phyloP scores from a whole-genome alignment of 371 early-diverging fungal genomes.

The Catenaria anguillulae region DNA sequence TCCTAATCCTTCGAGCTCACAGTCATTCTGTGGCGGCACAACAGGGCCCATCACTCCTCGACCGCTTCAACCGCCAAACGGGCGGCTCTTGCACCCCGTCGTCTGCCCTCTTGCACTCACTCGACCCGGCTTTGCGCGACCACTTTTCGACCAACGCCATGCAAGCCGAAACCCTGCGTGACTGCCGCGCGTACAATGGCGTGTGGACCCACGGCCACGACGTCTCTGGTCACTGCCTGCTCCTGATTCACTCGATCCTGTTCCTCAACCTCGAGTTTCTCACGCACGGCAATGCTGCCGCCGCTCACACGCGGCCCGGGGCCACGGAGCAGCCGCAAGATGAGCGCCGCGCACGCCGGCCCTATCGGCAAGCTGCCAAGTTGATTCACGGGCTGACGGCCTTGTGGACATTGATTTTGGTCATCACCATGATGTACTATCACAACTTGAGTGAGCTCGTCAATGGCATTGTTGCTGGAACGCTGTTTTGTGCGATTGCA shows the following conservation, averaged over 20 bases:
- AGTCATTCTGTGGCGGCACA: too few relatives aligned
- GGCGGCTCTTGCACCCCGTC: slow-evolving; percentile 41
- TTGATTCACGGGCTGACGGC: slow-evolving; percentile 19
- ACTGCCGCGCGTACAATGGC: slow-evolving; percentile 51
- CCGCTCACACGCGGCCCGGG: slow-evolving; percentile 6
- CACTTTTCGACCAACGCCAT: slow-evolving; percentile 4
- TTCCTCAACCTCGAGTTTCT: slow-evolving; percentile 59
- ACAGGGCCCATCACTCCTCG: slow-evolving; percentile 63
- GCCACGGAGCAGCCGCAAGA: slow-evolving; percentile 10
- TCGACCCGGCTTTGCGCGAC: slow-evolving; percentile 1
- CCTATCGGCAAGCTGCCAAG: slow-evolving; percentile 14
- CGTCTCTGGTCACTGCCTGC: slow-evolving; percentile 76
- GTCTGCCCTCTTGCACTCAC: slow-evolving; percentile 8
- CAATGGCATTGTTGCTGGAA: slow-evolving; percentile 49
- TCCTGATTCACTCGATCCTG: slow-evolving; percentile 65
- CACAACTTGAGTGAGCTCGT: slow-evolving; percentile 58
- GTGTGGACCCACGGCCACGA: slow-evolving; percentile 62
- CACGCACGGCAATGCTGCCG: slow-evolving; percentile 16
- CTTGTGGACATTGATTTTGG: slow-evolving; percentile 60
- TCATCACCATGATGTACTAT: slow-evolving; percentile 62
- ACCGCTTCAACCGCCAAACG: slow-evolving; percentile 51
- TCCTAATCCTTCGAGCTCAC: too few relatives aligned
- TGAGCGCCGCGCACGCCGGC: slow-evolving; percentile 10
- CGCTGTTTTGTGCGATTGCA: slow-evolving; percentile 46
- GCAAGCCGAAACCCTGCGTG: not conserved